A percentile compares a stretch with the other conserved stretches of the same genome.
Evolutionary conservation across 345 rosid species (phyloP).

Genomic region (Populus pruinosa): DNA sequence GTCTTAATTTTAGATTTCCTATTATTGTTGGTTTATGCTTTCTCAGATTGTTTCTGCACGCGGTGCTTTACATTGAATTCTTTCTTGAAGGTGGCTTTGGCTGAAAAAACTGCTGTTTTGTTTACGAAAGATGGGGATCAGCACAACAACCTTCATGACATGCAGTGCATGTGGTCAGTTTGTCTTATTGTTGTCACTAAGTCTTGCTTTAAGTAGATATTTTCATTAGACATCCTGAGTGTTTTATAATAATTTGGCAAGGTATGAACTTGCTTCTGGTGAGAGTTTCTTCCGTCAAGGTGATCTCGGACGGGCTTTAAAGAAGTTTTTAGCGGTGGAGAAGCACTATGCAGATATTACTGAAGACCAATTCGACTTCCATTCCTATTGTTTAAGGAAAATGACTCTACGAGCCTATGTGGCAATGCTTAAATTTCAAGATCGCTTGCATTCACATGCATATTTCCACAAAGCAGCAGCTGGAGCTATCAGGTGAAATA

Average conservation of each 20-base stretch:
- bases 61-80: conserved; percentile 13
- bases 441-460: conserved; percentile 82
- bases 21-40: conserved; percentile 1
- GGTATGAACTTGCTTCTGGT: conserved; percentile 99
- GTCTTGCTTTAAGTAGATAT: conserved; percentile 10
- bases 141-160: conserved; percentile 98
- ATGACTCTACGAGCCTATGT: conserved; percentile 97
- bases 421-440: conserved; percentile 98
- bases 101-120: conserved; percentile 88
- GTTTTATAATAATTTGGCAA: conserved; percentile 23
- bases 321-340: conserved; percentile 94
- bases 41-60: conserved; percentile 1
- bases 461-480: conserved; percentile 96
- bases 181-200: conserved; percentile 15
- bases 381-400: conserved; percentile 96
- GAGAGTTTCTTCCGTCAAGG: conserved; percentile 93
- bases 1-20: not conserved
- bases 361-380: conserved; percentile 98
- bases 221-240: conserved; percentile 9
- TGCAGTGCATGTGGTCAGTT: conserved; percentile 99
- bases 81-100: conserved; percentile 67
- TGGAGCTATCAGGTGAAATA: conserved; percentile 76
- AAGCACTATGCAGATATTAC: conserved; percentile 98
- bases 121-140: conserved; percentile 99
- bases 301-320: conserved; percentile 91